Conservation (phyloP, 1,284 basidiomycete species). For the Heterobasidion annosum region DNA sequence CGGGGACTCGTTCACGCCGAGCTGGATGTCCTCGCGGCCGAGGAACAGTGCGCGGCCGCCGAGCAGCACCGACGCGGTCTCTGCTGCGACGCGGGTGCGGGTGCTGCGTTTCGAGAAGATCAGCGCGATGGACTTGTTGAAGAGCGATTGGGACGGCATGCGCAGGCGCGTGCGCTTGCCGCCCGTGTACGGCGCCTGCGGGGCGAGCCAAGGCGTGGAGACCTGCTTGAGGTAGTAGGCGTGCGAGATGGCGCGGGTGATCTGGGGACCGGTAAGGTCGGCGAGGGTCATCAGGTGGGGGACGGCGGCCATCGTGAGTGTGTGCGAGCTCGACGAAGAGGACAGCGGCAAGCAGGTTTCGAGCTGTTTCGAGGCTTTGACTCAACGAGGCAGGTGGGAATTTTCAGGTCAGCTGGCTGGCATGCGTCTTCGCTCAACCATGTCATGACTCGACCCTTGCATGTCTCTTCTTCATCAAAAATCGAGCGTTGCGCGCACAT, state of each 20-base stretch:
- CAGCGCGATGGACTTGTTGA: conserved; percentile 79
- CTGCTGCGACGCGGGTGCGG: conserved; percentile 83
- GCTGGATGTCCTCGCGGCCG: conserved; percentile 87
- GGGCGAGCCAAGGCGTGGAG: conserved; percentile 50
- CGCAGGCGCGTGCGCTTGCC: conserved; percentile 29
- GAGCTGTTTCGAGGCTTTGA: background rate
- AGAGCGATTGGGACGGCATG: conserved; percentile 63
- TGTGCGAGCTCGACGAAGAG: background rate
- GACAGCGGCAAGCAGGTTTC: background rate
- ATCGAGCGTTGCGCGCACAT: too few relatives aligned
- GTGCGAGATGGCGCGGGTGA: conserved; percentile 52
- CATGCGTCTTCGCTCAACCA: too few relatives aligned
- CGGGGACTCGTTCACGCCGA: conserved; percentile 90
- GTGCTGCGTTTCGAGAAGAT: conserved; percentile 93
- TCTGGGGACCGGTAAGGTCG: conserved; percentile 69
- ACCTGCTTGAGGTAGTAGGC: conserved; percentile 55
- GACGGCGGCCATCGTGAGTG: conserved; percentile 22
- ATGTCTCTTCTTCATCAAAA: too few relatives aligned
- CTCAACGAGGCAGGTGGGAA: background rate
- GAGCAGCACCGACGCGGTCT: conserved; percentile 69
- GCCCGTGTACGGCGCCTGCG: conserved; percentile 21
- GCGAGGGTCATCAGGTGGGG: conserved; percentile 82
- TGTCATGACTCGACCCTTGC: too few relatives aligned
- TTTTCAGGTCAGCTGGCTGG: too few relatives aligned
- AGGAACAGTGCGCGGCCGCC: conserved; percentile 92